Base-by-base conservation (phyloP, 108 stramenopile genomes). In the Licmophora abbreviata region DNA sequence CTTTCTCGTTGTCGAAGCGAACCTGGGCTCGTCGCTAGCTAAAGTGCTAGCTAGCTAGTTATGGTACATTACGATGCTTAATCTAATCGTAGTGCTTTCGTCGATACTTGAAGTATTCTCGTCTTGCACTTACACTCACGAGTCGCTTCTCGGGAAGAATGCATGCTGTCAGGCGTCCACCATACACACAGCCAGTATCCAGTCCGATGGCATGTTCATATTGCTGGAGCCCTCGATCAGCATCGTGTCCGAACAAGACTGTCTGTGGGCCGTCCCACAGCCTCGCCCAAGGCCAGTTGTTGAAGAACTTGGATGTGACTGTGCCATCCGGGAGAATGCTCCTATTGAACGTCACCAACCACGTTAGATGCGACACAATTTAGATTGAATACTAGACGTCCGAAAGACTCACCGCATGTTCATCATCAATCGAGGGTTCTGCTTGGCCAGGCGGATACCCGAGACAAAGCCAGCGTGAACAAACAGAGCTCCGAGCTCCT, bases 111-210 rank as follows among this genome's bases (percentile, higher is more conserved):
- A 87, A 89, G 48, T 89, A 89, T 56, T 82, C 83, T 41, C 76
- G 50, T 43, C 67, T 71, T 6, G 88, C 88, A 58, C 71, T 81
- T 5, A 92, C 91, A 45, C 78, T 77, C 8, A 92, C 83, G 45
- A 92, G 66, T 51, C 83, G 55, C 52, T 79, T 77, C 45, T 91
- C 90, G 4, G 96, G 96, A n/a, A 97, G 60, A 33, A 97, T 77
- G 44, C 90, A 88, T 4, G 94, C 94, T 42, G 96, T 92, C 30
- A 97, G 58, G 6, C 82, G 56, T 32, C 95, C 93, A 25, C 96
- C 96, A 46, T 97, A 97, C 1, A 97, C 96, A 41, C 92, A 95
- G 20, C 89, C 96, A 10, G 94, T 95, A 59, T 97, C 96, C 30
- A 95, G 37, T 5, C 96, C 92, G 29, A 94, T 79, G 6, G 93